Evolutionary conservation across 176 grass and related monocot genomes (phyloP).

Genomic region (Aegilops bicornis): DNA sequence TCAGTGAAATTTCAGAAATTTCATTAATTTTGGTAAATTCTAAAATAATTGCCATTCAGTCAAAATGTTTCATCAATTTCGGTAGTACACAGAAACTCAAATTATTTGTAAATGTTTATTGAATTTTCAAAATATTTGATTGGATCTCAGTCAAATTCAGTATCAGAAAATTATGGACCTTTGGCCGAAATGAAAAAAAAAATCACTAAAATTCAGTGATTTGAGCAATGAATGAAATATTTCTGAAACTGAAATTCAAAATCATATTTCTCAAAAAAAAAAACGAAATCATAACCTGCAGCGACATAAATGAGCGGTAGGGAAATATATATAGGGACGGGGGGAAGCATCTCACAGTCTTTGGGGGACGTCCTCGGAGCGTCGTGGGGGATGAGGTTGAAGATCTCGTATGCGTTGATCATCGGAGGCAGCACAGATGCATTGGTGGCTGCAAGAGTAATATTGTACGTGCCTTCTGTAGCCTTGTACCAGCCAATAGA

Average conservation of each 20-base stretch:
- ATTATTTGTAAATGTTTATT: neutral
- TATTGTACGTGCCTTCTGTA: neutral
- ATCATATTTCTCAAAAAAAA: too few relatives aligned
- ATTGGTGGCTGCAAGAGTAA: neutral
- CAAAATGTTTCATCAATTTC: too few relatives aligned
- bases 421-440: constrained; percentile 32
- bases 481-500: too few relatives aligned
- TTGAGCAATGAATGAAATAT: too few relatives aligned
- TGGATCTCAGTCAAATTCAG: too few relatives aligned
- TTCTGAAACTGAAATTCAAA: too few relatives aligned
- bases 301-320: too few relatives aligned
- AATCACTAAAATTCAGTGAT: too few relatives aligned
- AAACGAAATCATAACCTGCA: neutral
- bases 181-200: neutral
- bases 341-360: neutral
- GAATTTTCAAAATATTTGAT: neutral
- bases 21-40: too few relatives aligned
- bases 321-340: too few relatives aligned
- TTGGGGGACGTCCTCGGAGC: neutral
- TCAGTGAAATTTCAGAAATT: too few relatives aligned
- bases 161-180: neutral
- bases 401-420: constrained; percentile 25
- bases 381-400: neutral
- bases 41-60: too few relatives aligned
- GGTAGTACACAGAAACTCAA: neutral